These are phyloP conservation scores for Alopecurus myosuroides DNA, from an alignment of 176 grass and related monocot species.

Conservation along the genomic window DNA sequence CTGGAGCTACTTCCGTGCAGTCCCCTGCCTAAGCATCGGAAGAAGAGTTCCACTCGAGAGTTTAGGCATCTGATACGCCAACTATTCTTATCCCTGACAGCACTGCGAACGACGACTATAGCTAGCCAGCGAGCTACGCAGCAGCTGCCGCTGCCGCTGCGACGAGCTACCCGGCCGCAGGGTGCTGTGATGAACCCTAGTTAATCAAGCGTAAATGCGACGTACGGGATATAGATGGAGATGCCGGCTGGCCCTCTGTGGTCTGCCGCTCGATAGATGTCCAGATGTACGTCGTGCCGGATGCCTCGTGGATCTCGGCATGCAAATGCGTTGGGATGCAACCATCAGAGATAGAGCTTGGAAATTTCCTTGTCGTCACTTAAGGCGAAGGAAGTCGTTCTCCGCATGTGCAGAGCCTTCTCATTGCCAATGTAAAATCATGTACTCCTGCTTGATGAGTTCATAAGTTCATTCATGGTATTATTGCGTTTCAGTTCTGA, in stretches of 20 bases:
- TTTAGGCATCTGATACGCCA: not conserved
- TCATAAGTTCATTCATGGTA: not conserved
- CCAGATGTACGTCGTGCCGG: constrained; percentile 18
- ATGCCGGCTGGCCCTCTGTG: not conserved
- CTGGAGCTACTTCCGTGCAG: constrained; percentile 11
- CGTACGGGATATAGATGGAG: not conserved
- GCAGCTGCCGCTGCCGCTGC: not conserved
- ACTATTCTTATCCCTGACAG: constrained; percentile 22
- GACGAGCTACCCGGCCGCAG: not conserved
- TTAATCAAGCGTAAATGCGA: constrained; percentile 17
- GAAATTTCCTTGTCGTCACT: not conserved
- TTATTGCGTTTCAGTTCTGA: not conserved
- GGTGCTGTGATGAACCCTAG: constrained; percentile 21
- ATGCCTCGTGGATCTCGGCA: constrained; percentile 20
- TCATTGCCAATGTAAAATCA: not conserved
- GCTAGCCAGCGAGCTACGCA: not conserved
- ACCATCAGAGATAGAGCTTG: not conserved
- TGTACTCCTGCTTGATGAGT: no score
- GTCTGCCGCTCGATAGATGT: constrained; percentile 15
- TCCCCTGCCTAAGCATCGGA: constrained; percentile 15
- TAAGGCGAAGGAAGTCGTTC: not conserved
- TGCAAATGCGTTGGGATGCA: not conserved
- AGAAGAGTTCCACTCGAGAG: constrained; percentile 16
- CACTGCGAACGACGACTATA: not conserved
- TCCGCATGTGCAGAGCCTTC: not conserved